These are phyloP conservation scores for Cryoendolithus antarcticus DNA, from an alignment of 2,329 filamentous ascomycete species.

Conservation along the genomic window DNA sequence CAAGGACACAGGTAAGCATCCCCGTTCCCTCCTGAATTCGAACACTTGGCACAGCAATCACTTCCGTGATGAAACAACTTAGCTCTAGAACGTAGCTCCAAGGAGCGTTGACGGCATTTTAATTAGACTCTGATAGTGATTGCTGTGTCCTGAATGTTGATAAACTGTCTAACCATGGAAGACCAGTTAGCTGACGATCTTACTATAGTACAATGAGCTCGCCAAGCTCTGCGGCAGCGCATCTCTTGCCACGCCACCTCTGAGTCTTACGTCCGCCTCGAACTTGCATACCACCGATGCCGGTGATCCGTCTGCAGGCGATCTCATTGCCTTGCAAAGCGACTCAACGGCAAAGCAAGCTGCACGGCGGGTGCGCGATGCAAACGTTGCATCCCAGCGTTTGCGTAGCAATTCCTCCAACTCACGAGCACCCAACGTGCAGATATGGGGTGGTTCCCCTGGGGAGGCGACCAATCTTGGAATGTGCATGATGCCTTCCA, in stretches of 20 bases:
- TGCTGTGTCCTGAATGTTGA: constrained; percentile 2
- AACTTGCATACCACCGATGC: constrained; percentile 8
- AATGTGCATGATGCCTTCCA: constrained; percentile 25
- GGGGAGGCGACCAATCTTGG: constrained; percentile 24
- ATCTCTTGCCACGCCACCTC: constrained; percentile 16
- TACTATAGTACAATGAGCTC: constrained; percentile 22
- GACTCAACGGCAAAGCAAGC: constrained; percentile 21
- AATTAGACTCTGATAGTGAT: constrained; percentile 29
- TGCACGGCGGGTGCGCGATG: constrained; percentile 22
- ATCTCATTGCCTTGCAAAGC: constrained; percentile 10
- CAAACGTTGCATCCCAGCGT: constrained; percentile 12
- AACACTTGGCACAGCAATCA: no score
- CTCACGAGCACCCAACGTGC: constrained; percentile 14
- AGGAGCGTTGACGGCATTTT: constrained; percentile 31
- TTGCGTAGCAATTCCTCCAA: constrained; percentile 8
- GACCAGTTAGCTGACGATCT: constrained; percentile 7
- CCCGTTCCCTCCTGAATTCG: not conserved
- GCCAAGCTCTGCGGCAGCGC: constrained; percentile 16
- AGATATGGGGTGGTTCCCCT: constrained; percentile 22
- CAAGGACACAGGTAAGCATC: constrained; percentile 34
- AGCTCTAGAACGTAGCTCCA: constrained; percentile 5
- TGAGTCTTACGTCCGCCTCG: constrained; percentile 21
- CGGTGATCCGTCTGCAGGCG: no score
- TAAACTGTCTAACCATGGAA: not conserved
- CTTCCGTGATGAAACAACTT: constrained; percentile 6